Conservation (phyloP, 1,284 basidiomycete genomes). For the Trametes polyzona region DNA sequence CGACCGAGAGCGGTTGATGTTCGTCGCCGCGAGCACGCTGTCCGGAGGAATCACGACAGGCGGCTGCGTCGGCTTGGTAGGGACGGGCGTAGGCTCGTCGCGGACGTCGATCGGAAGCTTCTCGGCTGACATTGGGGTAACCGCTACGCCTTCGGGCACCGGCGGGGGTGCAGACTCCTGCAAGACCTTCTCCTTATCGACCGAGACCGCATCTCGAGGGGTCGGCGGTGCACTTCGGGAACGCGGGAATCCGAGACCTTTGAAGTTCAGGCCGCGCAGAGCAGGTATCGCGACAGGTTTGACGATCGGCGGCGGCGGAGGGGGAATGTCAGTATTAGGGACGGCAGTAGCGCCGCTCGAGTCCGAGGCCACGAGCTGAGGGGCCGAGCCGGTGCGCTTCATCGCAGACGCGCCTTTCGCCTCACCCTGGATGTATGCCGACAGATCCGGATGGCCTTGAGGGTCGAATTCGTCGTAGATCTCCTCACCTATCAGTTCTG, state of each 20-base stretch:
- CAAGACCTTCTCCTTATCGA: slow-evolving; percentile 17
- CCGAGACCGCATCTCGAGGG: slow-evolving; percentile 38
- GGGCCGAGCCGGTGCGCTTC: slow-evolving; percentile 37
- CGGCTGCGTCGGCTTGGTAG: background rate
- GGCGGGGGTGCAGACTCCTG: slow-evolving; percentile 5
- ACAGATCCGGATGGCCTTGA: slow-evolving; percentile 60
- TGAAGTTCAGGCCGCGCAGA: slow-evolving; percentile 31
- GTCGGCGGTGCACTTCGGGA: slow-evolving; percentile 62
- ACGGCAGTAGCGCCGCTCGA: slow-evolving; percentile 12
- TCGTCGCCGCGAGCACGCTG: slow-evolving; percentile 10
- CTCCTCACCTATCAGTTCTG: slow-evolving; percentile 88
- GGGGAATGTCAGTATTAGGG: slow-evolving; percentile 17
- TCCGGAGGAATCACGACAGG: slow-evolving; percentile 10
- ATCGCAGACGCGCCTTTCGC: slow-evolving; percentile 20
- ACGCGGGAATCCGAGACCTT: slow-evolving; percentile 35
- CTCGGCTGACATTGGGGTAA: background rate
- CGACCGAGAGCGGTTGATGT: slow-evolving; percentile 14
- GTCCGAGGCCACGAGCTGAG: slow-evolving; percentile 32
- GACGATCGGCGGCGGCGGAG: slow-evolving; percentile 36
- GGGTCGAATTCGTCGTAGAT: slow-evolving; percentile 88
- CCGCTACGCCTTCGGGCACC: slow-evolving; percentile 23
- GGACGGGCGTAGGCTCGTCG: background rate
- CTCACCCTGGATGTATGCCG: slow-evolving; percentile 48
- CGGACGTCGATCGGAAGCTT: background rate
- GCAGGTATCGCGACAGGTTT: slow-evolving; percentile 48